These are phyloP conservation scores for Neoboletus brunneissimus DNA, from an alignment of 768 basidiomycete genomes.

Conservation along the genomic window DNA sequence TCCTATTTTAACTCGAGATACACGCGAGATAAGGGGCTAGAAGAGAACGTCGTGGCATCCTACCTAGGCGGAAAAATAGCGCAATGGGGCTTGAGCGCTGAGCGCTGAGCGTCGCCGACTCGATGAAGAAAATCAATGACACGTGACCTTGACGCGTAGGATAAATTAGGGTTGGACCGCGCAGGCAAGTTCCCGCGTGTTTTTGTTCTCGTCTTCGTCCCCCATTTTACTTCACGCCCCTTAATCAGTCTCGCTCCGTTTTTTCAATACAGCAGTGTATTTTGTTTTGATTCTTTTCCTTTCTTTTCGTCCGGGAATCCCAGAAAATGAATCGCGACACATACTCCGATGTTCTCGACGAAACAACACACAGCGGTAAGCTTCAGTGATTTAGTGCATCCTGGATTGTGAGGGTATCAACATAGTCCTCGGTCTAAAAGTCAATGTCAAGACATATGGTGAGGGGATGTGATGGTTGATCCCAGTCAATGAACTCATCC, in stretches of 20 bases:
- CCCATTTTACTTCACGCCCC: slow-evolving; percentile 28
- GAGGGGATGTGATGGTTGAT: not conserved
- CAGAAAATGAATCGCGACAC: slow-evolving; percentile 31
- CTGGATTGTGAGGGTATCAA: not conserved
- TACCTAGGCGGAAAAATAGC: slow-evolving; percentile 2
- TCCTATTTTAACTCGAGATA: not conserved
- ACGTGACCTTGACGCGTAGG: slow-evolving; percentile 30
- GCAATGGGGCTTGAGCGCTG: not conserved
- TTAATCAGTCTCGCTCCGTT: slow-evolving; percentile 10
- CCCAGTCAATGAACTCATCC: slow-evolving; percentile 1
- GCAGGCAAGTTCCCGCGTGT: slow-evolving; percentile 24
- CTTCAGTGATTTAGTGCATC: not conserved
- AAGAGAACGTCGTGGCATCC: slow-evolving; percentile 2
- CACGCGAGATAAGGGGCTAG: slow-evolving; percentile 1
- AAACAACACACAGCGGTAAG: slow-evolving; percentile 32
- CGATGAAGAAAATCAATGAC: slow-evolving; percentile 10
- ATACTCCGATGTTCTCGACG: slow-evolving; percentile 45
- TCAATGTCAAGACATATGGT: slow-evolving; percentile 7
- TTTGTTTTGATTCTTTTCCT: slow-evolving; percentile 11
- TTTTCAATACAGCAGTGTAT: not conserved
- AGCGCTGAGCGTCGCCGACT: not conserved
- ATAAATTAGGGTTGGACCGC: slow-evolving; percentile 23
- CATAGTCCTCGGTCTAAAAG: not conserved
- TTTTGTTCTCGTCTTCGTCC: slow-evolving; percentile 26
- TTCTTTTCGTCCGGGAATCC: slow-evolving; percentile 13